Evolutionary conservation across 2,329 filamentous ascomycete genomes (phyloP).

Genomic region (Botrytis medusae): DNA sequence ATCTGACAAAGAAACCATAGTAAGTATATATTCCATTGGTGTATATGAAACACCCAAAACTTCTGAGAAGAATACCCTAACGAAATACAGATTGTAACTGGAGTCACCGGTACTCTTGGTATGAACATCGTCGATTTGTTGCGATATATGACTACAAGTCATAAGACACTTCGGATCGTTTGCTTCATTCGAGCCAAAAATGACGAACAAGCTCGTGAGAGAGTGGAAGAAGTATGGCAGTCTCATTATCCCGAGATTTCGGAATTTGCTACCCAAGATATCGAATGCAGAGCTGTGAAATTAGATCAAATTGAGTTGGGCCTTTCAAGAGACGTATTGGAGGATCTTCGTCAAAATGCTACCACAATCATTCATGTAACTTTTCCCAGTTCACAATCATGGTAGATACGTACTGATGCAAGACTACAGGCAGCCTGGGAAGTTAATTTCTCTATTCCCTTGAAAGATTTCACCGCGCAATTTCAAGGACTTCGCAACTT

Average conservation of each 20-base stretch:
- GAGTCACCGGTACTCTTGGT: slow-evolving; percentile 52
- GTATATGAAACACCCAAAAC: background rate
- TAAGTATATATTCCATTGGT: background rate
- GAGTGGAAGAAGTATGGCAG: slow-evolving; percentile 47
- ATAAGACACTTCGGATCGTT: slow-evolving; percentile 44
- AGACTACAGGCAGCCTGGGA: slow-evolving; percentile 52
- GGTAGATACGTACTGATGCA: background rate
- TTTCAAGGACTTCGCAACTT: slow-evolving; percentile 52
- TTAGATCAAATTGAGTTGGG: slow-evolving; percentile 50
- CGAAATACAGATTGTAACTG: slow-evolving; percentile 45
- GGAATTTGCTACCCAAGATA: slow-evolving; percentile 15
- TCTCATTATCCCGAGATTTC: slow-evolving; percentile 31
- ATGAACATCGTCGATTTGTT: slow-evolving; percentile 47
- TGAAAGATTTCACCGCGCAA: slow-evolving; percentile 56
- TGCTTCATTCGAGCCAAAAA: slow-evolving; percentile 53
- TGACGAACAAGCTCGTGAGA: slow-evolving; percentile 43
- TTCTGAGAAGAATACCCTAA: background rate
- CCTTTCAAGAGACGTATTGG: slow-evolving; percentile 45
- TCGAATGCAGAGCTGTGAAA: slow-evolving; percentile 43
- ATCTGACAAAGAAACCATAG: background rate
- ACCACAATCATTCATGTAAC: slow-evolving; percentile 55
- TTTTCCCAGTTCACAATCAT: background rate
- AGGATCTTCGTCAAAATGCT: slow-evolving; percentile 23
- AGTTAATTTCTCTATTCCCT: slow-evolving; percentile 61
- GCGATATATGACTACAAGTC: slow-evolving; percentile 42